Base-by-base conservation (phyloP, 495 filamentous ascomycete genomes). In the Daldinia vernicosa region DNA sequence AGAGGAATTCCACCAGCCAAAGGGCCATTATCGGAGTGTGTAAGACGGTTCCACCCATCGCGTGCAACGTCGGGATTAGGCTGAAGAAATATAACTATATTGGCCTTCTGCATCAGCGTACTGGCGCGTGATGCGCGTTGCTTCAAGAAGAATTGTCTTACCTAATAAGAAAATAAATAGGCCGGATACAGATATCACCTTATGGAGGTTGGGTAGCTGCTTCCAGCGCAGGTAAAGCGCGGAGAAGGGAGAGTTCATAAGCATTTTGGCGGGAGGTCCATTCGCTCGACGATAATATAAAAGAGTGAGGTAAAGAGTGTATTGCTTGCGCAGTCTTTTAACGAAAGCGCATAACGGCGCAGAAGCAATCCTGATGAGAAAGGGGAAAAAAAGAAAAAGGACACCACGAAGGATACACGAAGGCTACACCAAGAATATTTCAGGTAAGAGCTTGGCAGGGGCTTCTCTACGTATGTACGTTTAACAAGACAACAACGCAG, bases 1-100 rank as follows among this genome's bases (percentile, higher is more conserved):
- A 88, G 78, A 11, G 77, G 75, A 27, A 77, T 74, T n/a, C 75
- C 75, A 33, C 74, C 73, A 1, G 75, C 75, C 14, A 77, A 60
- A 66, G 70, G 61, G 39, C 56, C 56, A 32, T 14, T 45, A 17
- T 53, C 66, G 43, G 66, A n/a, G 9, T 65, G 70, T 11, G 70
- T 66, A 28, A 73, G 65, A 26, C 57, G 70, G 19, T 66, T 62
- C 70, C 70, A 73, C 33, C 57, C 61, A 66, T 69, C 57, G 43
- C 70, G 70, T 39, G 70, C 70, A 12, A 65, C 57, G 40, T 47
- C 59, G 6, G 70, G 70, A 8, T 45, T 59, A 6, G 70, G 70
- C 52, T 73, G 70, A 35, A 73, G 15, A 30, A 69, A 69, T 33
- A 68, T 50, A 1, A 73, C 70, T 69, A 22, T 39, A 22, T 40